Base-by-base conservation (phyloP, 139 green algal genomes). In the Coelastrella sp. region DNA sequence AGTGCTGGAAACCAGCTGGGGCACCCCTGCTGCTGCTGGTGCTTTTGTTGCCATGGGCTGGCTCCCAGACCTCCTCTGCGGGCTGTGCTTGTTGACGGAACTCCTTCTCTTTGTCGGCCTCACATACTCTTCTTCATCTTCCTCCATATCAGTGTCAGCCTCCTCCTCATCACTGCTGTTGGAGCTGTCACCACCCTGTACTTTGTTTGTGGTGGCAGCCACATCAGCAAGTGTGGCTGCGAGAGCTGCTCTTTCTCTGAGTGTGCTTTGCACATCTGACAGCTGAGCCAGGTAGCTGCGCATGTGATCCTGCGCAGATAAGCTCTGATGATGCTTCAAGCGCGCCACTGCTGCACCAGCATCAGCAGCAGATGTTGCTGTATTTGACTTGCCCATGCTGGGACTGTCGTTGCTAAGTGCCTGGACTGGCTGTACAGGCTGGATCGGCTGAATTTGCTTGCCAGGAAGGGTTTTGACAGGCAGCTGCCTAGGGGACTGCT, bases 251-350 rank as follows among this genome's bases (percentile, higher is more conserved):
- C 49, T 35, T 17, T 83, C 35, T 12, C 49, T 14, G 6, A 83
- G 49, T 15, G 78, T 63, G n/a, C 49, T n/a, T 83, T 81, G 78
- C 7, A 83, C 78, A 65, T 24, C 78, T 63, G 78, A 61, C 35
- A 83, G 76, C 76, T 83, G 76, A 27, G 35, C 35, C 35, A 83
- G 35, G 76, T 63, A 83, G 35, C 19, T 83, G 49, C 35, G 27
- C 76, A 83, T 80, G 24, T 80, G 74, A 14, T 80, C 24, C 25
- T 80, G 74, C 8, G n/a, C 74, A 59, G 68, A n/a, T n/a, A n/a
- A 15, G n/a, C 68, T n/a, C 17, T 76, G 68, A 15, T 76, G 22
- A 10, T 76, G 68, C 19, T 76, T 76, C 15, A 76, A 24, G 9
- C 9, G 68, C 8, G 68, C 68, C 17, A 76, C 68, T 27, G 68